Evolutionary conservation across 306 rosid species (phyloP), one percentile per base, ranked within the genome.

Genomic region (Dicorynia guianensis): DNA sequence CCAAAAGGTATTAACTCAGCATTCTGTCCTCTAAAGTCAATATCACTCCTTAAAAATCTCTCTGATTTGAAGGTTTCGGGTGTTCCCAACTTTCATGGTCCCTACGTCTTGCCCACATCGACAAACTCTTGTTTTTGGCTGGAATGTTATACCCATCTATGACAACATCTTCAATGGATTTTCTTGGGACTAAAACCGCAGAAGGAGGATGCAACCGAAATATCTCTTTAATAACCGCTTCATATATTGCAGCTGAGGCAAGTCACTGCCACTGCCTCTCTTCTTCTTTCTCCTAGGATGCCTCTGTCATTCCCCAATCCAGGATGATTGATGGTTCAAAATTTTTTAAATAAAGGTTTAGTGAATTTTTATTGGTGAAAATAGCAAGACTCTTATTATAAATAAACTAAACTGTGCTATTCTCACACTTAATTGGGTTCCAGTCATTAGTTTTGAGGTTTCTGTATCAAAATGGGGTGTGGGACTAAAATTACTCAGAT

Each of bases 271-370:
- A 89, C 92, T 69, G 25, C 38, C 34, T 82, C 90, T 1, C 71
- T 63, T 62, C 40, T 82, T 89, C 83, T 83, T 0, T 80, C 88
- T 53, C 89, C 84, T 0, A 88, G 20, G 7, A 83, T 73, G 8
- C 82, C 84, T 89, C 88, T 13, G 91, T 86, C 92, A 88, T 89
- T 80, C 76, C 89, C 96, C 90, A 89, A 39, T 88, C 96, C n/a
- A n/a, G n/a, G n/a, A n/a, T n/a, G n/a, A n/a, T n/a, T n/a, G n/a
- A n/a, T n/a, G n/a, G n/a, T n/a, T n/a, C n/a, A n/a, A n/a, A n/a
- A n/a, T n/a, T n/a, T n/a, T n/a, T n/a, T n/a, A n/a, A n/a, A n/a
- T n/a, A n/a, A n/a, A n/a, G n/a, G n/a, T n/a, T n/a, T n/a, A n/a
- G n/a, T n/a, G n/a, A n/a, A n/a, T n/a, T n/a, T n/a, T n/a, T n/a